phyloP scores from a whole-genome alignment of 2,329 filamentous ascomycete species.

The Aureobasidium sp. region DNA sequence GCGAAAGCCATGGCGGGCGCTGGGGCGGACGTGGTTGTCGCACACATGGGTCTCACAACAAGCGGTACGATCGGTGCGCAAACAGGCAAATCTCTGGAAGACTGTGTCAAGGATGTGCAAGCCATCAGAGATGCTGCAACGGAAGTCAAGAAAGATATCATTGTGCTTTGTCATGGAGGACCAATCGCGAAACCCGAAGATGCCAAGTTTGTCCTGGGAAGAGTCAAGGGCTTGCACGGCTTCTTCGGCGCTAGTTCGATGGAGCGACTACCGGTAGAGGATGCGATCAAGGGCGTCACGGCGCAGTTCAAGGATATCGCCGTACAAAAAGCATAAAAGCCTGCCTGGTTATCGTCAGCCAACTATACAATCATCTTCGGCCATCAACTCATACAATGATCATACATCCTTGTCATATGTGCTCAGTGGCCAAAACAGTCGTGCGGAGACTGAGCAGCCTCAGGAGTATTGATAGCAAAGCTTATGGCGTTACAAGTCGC shows the following conservation, averaged over 20 bases:
- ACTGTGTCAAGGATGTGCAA: constrained; percentile 69
- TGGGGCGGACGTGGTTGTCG: constrained; percentile 73
- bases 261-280: constrained; percentile 74
- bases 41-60: constrained; percentile 74
- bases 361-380: neutral
- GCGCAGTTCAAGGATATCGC: constrained; percentile 55
- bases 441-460: too few species aligned
- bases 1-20: constrained; percentile 68
- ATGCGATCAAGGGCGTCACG: constrained; percentile 67
- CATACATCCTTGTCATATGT: too few species aligned
- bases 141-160: constrained; percentile 61
- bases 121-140: constrained; percentile 68
- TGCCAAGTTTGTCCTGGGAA: constrained; percentile 67
- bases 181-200: constrained; percentile 72
- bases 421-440: too few species aligned
- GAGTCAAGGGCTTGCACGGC: constrained; percentile 71
- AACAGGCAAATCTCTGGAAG: constrained; percentile 67
- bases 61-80: constrained; percentile 70
- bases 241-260: constrained; percentile 78
- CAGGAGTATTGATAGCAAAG: too few species aligned
- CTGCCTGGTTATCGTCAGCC: too few species aligned
- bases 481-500: too few species aligned
- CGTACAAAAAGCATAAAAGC: constrained; percentile 13
- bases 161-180: constrained; percentile 76
- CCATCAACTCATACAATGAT: too few species aligned